phyloP scores from a whole-genome alignment of 2,329 filamentous ascomycete genomes.

The Neofusicoccum sp. region DNA sequence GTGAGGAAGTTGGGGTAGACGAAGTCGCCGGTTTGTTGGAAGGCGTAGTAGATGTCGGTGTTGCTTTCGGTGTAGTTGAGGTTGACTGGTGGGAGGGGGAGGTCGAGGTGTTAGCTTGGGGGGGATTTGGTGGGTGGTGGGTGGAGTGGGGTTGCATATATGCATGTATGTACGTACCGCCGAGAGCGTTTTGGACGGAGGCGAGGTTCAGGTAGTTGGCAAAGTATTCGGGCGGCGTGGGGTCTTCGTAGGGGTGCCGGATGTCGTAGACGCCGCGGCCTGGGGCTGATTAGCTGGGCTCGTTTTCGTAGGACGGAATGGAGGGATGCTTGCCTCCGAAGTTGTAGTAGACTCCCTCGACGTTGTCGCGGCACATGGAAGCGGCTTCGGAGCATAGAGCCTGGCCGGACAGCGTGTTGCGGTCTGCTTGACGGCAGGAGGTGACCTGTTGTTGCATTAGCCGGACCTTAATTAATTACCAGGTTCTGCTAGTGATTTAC shows the following conservation, averaged over 20 bases:
- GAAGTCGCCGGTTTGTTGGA: conserved; percentile 56
- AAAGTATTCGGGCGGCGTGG: conserved; percentile 66
- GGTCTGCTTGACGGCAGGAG: conserved; percentile 54
- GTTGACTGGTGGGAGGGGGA: conserved; percentile 43
- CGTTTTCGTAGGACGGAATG: conserved; percentile 33
- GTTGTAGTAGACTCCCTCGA: conserved; percentile 60
- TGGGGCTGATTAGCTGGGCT: conserved; percentile 25
- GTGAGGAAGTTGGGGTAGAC: conserved; percentile 61
- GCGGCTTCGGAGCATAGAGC: conserved; percentile 58
- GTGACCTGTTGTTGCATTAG: conserved; percentile 41
- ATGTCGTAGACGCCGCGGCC: conserved; percentile 60
- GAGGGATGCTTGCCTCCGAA: conserved; percentile 47
- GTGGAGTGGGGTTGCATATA: neutral
- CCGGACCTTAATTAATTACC: too few species aligned
- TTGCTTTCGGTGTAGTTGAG: conserved; percentile 61
- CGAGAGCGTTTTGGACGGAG: conserved; percentile 60
- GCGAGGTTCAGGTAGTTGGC: conserved; percentile 66
- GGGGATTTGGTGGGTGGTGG: too few species aligned
- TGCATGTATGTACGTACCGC: conserved; percentile 32
- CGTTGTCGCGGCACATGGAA: conserved; percentile 58
- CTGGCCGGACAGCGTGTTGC: conserved; percentile 35
- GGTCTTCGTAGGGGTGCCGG: conserved; percentile 56
- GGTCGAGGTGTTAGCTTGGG: neutral
- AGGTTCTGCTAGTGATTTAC: neutral
- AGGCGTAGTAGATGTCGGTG: conserved; percentile 52